Base-by-base conservation (phyloP, 2,329 filamentous ascomycete genomes). In the Microdochium paspali region DNA sequence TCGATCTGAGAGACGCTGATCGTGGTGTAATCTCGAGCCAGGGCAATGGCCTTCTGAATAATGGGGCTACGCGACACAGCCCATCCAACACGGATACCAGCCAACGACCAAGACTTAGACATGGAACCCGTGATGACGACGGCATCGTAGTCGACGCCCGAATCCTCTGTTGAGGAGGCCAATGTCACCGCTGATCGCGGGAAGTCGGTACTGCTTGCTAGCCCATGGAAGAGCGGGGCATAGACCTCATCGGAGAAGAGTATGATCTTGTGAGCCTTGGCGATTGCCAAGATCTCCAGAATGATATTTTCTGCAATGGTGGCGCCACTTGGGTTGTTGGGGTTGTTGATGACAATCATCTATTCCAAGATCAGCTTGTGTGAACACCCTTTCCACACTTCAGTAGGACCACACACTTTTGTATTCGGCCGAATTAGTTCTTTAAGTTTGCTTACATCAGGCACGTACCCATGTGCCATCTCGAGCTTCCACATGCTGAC, bases 1-100 rank as follows among this genome's bases (percentile, higher is more conserved):
- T 94, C 88, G 6, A 95, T 68, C 58, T 84, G 80, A n/a, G 85
- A 87, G 0, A 94, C 87, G 32, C 84, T 86, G 57, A 94, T 94
- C 24, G 86, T 90, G 3, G 87, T 94, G 69, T 93, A 94, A 62
- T 93, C 84, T 35, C 88, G 74, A 1, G 82, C 82, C 13, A 70
- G 65, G 10, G 83, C 80, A 51, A 86, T 73, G 13, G 73, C 69
- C 45, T 82, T 75, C 46, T 91, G 74, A 48, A 94, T 72, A 1
- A 68, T 66, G 4, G 61, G 59, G 61, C 80, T 78, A 24, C 79
- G 79, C 13, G 82, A 84, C 3, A 85, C 87, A 49, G 91, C 74
- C 90, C 90, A 96, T 26, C 90, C 90, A 1, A 90, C 66, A 1
- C 89, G 81, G 51, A 94, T 82, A 2, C 90, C 89, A 1, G 89